Evolutionary conservation across 176 grass and related monocot genomes (phyloP).

Genomic region (Poa pratensis): DNA sequence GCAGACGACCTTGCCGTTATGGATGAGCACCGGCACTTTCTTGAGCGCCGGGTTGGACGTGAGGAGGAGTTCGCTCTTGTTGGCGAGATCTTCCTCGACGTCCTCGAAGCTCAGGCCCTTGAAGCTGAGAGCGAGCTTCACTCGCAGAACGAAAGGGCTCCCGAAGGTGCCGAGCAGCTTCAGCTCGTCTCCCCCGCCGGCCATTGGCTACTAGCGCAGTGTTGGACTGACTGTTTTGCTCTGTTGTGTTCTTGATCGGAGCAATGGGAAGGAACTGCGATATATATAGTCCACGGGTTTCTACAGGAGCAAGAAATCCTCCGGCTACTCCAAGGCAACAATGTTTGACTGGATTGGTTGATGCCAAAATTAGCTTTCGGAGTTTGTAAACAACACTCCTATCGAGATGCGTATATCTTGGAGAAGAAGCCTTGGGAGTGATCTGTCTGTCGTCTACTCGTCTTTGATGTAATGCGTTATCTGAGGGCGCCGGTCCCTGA

Average conservation of each 20-base stretch:
- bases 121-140: constrained; percentile 49
- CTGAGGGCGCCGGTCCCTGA: not conserved
- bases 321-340: not conserved
- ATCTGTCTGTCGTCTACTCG: no score
- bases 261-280: not conserved
- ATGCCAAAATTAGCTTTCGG: not conserved
- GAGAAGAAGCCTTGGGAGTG: not conserved
- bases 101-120: constrained; percentile 60
- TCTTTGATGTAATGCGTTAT: not conserved
- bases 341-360: not conserved
- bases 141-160: constrained; percentile 44
- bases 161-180: constrained; percentile 48
- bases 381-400: not conserved
- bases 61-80: constrained; percentile 61
- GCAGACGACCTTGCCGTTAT: constrained; percentile 42
- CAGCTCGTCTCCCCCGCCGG: not conserved
- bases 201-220: not conserved
- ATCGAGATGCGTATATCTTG: not conserved
- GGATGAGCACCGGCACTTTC: constrained; percentile 62
- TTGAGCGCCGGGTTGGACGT: constrained; percentile 59
- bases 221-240: not conserved
- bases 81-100: constrained; percentile 47
- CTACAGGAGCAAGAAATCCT: not conserved
- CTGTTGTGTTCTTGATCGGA: not conserved
- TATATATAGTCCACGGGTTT: not conserved